These are phyloP conservation scores for Melampsora americana DNA, from an alignment of 1,284 basidiomycete genomes.

Conservation along the genomic window DNA sequence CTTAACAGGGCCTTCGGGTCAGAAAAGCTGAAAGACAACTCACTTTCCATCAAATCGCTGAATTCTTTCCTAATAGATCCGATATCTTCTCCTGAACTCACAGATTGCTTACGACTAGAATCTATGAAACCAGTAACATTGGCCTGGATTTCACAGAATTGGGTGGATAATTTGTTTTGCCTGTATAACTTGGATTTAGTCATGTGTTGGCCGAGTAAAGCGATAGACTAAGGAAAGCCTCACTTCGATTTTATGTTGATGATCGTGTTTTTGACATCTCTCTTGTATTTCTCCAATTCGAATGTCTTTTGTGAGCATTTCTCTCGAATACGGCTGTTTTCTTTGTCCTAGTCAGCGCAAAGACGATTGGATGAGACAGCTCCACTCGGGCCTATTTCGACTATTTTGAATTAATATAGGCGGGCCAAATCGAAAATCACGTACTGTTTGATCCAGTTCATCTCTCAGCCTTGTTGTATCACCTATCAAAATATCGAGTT, in stretches of 20 bases:
- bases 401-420: not conserved
- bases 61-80: slow-evolving; percentile 28
- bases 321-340: not conserved
- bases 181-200: not conserved
- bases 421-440: not conserved
- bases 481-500: slow-evolving; percentile 2
- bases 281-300: not conserved
- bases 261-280: not conserved
- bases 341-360: not conserved
- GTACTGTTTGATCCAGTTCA: not conserved
- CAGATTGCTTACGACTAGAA: not conserved
- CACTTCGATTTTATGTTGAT: not conserved
- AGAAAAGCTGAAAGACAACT: not conserved
- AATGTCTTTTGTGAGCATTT: not conserved
- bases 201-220: too few relatives aligned
- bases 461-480: not conserved
- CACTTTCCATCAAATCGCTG: slow-evolving; percentile 20
- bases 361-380: not conserved
- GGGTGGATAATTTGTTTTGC: not conserved
- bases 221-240: not conserved
- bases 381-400: too few relatives aligned
- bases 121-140: not conserved
- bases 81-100: slow-evolving; percentile 10
- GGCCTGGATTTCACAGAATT: not conserved
- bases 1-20: not conserved